Base-by-base conservation (phyloP, 139 green algal species). In the Dunaliella primolecta region DNA sequence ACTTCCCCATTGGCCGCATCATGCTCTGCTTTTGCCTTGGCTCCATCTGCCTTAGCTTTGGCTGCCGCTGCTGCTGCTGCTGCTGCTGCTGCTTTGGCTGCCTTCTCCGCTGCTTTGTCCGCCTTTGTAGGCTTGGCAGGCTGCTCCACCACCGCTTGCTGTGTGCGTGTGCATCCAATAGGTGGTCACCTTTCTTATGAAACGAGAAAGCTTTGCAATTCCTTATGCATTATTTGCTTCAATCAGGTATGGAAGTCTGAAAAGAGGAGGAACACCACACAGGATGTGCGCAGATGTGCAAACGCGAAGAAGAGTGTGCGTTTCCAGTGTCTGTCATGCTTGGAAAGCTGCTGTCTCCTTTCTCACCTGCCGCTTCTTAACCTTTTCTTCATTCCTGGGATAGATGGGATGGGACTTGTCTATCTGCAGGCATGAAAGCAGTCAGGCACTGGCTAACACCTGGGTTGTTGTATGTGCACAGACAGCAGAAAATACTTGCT, bases 371-470 rank as follows among this genome's bases (percentile, higher is more conserved):
- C 81, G 77, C 82, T 90, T 93, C 79, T 87, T 89, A 82, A 95
- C 95, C 85, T 97, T 97, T 20, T 92, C 87, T 36, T 97, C 93
- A 83, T 94, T 95, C 7, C 94, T 85, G 0, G 93, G 93, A 79
- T 92, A 87, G n/a, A 96, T 95, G 34, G 94, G 94, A 57, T 97
- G 94, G 1, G 87, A 94, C 85, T 97, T 97, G 81, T 93, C 89
- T 78, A 97, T 93, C 94, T 97, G 90, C 85, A 84, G 27, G 72
- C 1, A 75, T 76, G 36, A 77, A 33, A 82, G 71, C 27, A 84
- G 25, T 80, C 23, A 11, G 33, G 85, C 38, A 32, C 56, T 15
- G 57, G 70, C 33, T 75, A 56, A 29, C 37, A 86, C 2, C 20
- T 34, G 36, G 75, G 55, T 84, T 80, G 38, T 56, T 80, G 29